Evolutionary conservation across 2,329 filamentous ascomycete genomes (phyloP).

Genomic region (Ilyonectria destructans): DNA sequence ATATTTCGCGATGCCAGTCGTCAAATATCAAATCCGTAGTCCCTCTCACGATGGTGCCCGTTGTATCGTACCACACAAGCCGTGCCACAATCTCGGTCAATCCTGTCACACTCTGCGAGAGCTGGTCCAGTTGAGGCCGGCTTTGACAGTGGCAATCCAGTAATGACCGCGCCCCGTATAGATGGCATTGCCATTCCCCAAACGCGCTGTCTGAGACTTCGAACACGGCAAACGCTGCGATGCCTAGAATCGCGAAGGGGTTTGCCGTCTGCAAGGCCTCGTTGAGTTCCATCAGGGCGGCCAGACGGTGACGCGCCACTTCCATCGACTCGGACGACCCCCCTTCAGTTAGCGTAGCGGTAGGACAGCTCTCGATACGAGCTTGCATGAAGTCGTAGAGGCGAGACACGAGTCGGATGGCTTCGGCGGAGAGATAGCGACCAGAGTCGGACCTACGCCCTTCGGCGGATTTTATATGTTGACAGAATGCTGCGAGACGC

Average conservation of each 20-base stretch:
- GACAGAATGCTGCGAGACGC: slow-evolving; percentile 45
- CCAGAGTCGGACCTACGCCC: slow-evolving; percentile 12
- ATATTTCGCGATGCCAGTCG: slow-evolving; percentile 58
- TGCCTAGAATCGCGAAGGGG: slow-evolving; percentile 60
- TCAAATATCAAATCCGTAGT: slow-evolving; percentile 54
- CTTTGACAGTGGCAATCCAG: slow-evolving; percentile 59
- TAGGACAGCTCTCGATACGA: slow-evolving; percentile 38
- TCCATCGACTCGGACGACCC: slow-evolving; percentile 36
- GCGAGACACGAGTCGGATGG: slow-evolving; percentile 45
- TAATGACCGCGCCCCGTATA: slow-evolving; percentile 58
- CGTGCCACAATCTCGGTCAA: slow-evolving; percentile 57
- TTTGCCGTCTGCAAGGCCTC: slow-evolving; percentile 58
- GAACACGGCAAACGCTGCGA: slow-evolving; percentile 62
- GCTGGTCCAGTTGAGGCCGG: slow-evolving; percentile 52
- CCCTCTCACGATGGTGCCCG: slow-evolving; percentile 48
- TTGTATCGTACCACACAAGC: slow-evolving; percentile 60
- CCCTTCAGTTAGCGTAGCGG: neutral
- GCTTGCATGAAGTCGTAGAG: slow-evolving; percentile 49
- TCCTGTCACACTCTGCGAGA: slow-evolving; percentile 54
- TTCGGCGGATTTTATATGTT: slow-evolving; percentile 44
- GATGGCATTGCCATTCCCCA: slow-evolving; percentile 57
- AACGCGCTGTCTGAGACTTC: slow-evolving; percentile 61
- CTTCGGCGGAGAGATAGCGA: slow-evolving; percentile 38
- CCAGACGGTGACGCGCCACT: slow-evolving; percentile 48
- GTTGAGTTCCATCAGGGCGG: slow-evolving; percentile 57